Base-by-base conservation (phyloP, 2,329 filamentous ascomycete species). In the Hymenoscyphus fructigenus region DNA sequence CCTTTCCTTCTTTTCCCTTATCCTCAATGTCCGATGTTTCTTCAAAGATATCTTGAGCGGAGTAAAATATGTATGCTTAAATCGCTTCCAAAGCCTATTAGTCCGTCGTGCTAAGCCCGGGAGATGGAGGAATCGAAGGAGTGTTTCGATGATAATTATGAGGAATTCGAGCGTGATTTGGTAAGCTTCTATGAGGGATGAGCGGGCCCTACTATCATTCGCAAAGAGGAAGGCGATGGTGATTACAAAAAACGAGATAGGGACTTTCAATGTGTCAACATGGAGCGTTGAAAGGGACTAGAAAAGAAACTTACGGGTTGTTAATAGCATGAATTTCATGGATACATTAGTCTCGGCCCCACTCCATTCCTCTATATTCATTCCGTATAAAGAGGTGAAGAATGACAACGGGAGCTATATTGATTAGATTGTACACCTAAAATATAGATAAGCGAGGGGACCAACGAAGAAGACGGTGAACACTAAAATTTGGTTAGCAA, bases 301-400 rank as follows among this genome's bases (percentile, higher is more conserved):
- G n/a, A n/a, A n/a, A n/a, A n/a, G 44, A 3, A 20, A 23, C n/a
- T 14, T 50, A 50, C 44, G 44, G 9, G n/a, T 50, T 26, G 44
- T 50, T 50, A 20, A 50, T 23, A 50, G 44, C 44, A 50, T 50
- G n/a, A 50, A 50, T 7, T 50, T 50, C 44, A 50, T 50, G n/a
- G 44, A 50, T 50, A 50, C 20, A 23, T 50, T 50, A 9, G n/a
- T 6, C 12, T 20, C n/a, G 4, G 23, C 44, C 14, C 44, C 44
- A 23, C n/a, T 23, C 44, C 44, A 50, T 50, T 50, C 44, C 10
- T 50, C 20, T n/a, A 50, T 50, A 10, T 50, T 50, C 44, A 50
- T 50, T 50, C 44, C 44, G 14, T 50, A 50, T 23, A 50, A 23
- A 4, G 44, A 50, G 20, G 44, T 50, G 44, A 50, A 50, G 6